These are phyloP conservation scores for Fusarium sp. DNA, from an alignment of 2,329 filamentous ascomycete genomes.

Conservation along the genomic window DNA sequence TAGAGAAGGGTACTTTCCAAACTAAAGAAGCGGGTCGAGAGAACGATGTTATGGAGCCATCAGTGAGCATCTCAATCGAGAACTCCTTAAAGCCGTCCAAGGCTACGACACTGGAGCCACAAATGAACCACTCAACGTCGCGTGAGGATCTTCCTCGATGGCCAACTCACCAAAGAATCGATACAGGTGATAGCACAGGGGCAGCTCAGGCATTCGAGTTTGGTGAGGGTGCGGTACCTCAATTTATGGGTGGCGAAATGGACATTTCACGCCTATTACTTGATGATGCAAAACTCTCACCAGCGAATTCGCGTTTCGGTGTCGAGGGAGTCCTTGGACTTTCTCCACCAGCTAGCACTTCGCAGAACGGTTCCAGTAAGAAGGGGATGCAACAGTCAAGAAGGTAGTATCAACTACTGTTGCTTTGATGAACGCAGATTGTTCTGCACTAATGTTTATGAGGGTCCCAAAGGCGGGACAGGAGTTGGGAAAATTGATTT, in stretches of 20 bases:
- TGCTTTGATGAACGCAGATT: constrained; percentile 17
- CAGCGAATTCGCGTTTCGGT: constrained; percentile 46
- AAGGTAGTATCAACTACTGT: constrained; percentile 28
- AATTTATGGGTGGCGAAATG: constrained; percentile 69
- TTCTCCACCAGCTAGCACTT: constrained; percentile 42
- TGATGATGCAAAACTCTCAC: constrained; percentile 63
- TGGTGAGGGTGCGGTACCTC: constrained; percentile 58
- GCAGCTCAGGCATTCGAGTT: constrained; percentile 60
- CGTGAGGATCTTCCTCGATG: constrained; percentile 66
- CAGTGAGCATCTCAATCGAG: constrained; percentile 65
- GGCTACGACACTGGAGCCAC: constrained; percentile 57
- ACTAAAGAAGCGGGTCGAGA: constrained; percentile 59
- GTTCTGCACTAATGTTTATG: constrained; percentile 37
- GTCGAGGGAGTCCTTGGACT: constrained; percentile 47
- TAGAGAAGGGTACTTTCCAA: constrained; percentile 69
- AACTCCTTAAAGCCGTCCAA: constrained; percentile 61
- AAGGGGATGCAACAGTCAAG: constrained; percentile 35
- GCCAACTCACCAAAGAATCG: constrained; percentile 55
- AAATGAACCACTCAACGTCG: constrained; percentile 59
- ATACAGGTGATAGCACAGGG: constrained; percentile 50
- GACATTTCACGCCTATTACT: constrained; percentile 73
- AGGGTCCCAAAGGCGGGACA: constrained; percentile 27
- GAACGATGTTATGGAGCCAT: constrained; percentile 66
- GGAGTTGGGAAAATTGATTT: constrained; percentile 47
- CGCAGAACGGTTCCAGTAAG: constrained; percentile 31